Evolutionary conservation across 345 rosid species (phyloP), one percentile per base, ranked within the genome.

Genomic region (Laguncularia racemosa): DNA sequence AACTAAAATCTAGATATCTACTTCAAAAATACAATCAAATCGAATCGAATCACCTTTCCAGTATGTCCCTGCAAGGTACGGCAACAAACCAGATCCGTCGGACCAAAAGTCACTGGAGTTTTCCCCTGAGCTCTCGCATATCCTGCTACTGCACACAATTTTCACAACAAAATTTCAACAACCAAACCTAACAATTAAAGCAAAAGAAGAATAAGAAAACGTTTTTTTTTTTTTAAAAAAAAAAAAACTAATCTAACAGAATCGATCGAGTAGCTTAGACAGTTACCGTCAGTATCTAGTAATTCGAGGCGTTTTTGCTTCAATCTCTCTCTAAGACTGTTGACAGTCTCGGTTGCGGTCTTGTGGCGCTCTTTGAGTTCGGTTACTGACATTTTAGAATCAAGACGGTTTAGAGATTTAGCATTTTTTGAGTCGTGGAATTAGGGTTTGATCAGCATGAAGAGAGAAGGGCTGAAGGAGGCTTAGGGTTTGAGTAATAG

Each of bases 1-100:
- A 33, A 33, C 0, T 6, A 33, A 9, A 4, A 33, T 9, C 40
- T 33, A 33, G 7, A 9, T 1, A 33, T 33, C 9, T 7, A 33
- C 40, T 0, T 20, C 0, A 43, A 12, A 58, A 4, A 44, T 38
- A 44, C 3, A 62, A 26, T n/a, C 19, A 33, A 20, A 60, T n/a
- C n/a, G 10, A 16, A 52, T 23, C 12, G 19, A 43, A 17, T 43
- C 48, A 89, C 97, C 92, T 87, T 89, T 66, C 99, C 95, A 15
- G 96, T 84, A 71, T 89, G 99, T 48, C 99, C 97, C 66, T 89
- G 99, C 70, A 93, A 82, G 60, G 88, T 87, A 67, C 99, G 73
- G 77, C 97, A 89, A 23, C 97, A 93, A 43, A 93, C 97, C 78
- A 89, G 84, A 84, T 87, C 99, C 70, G 91, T 89, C 1, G 85